Evolutionary conservation across 768 basidiomycete species (phyloP).

Genomic region (Boletus rubescentipes): DNA sequence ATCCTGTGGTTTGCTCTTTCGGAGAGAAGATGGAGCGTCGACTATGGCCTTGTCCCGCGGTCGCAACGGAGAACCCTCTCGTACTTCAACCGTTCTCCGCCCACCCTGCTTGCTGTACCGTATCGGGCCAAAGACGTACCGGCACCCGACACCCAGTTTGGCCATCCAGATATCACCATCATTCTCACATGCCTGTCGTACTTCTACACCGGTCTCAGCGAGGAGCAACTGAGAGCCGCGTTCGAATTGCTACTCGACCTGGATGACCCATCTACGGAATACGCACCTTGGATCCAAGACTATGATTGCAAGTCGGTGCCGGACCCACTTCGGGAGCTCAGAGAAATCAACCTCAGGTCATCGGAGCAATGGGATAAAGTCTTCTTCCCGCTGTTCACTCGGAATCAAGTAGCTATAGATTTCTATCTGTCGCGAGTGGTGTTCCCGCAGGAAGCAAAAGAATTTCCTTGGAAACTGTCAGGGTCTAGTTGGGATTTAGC

Average conservation of each 20-base stretch:
- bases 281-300: background rate
- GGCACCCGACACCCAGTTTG: too few species aligned
- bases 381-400: background rate
- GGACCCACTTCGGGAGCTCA: background rate
- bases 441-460: conserved; percentile 31
- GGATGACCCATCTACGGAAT: conserved; percentile 7
- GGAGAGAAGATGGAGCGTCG: conserved; percentile 27
- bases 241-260: conserved; percentile 2
- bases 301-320: background rate
- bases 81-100: conserved; percentile 26
- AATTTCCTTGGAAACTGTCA: conserved; percentile 30
- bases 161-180: too few species aligned
- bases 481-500: conserved; percentile 37
- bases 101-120: conserved; percentile 38
- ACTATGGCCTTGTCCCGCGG: conserved; percentile 7
- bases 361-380: conserved; percentile 4
- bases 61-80: too few species aligned
- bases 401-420: background rate
- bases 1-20: conserved; percentile 26
- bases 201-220: conserved; percentile 22
- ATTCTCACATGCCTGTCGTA: too few species aligned
- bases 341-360: conserved; percentile 3
- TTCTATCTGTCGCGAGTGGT: too few species aligned
- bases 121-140: too few species aligned
- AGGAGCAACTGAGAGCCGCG: background rate